Base-by-base conservation (phyloP, 2,329 filamentous ascomycete species). In the Bipolaris victoriae region DNA sequence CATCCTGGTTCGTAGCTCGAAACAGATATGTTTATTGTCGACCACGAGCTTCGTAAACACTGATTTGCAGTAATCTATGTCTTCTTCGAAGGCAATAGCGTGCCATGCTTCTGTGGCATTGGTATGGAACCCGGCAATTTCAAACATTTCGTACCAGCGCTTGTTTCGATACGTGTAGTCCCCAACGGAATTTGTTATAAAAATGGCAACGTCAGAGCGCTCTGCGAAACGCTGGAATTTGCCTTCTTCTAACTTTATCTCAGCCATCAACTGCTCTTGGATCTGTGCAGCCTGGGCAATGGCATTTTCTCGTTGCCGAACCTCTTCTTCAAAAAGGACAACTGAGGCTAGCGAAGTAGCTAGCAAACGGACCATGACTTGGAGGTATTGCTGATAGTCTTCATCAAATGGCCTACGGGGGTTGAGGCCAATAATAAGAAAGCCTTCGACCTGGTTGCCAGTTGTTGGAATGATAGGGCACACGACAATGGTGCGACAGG, bases 91-190 rank as follows among this genome's bases (percentile, higher is more conserved):
- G 4, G 62, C 66, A 7, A 73, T 61, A 10, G 46, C 48, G 0
- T 49, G 11, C 72, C 69, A 69, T 7, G 62, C 52, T 16, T 47
- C 53, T 1, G 64, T 60, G 29, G 73, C 64, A 22, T 65, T 57
- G 20, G 33, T 48, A 10, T 58, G 55, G 10, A 59, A 46, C 13
- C 49, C 52, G 10, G 65, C 62, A 4, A 64, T 31, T 26, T 65
- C 60, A 48, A 78, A 70, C 41, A 78, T 69, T 1, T 76, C 71
- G 41, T 57, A 72, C 68, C 77, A 81, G 3, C 71, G 66, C 44
- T 79, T 70, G 47, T 81, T 81, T 6, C 76, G 67, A 56, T 80
- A 79, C 0, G 76, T 66, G 13, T 76, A 74, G 7, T 61, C 63
- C 2, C 79, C 77, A 16, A 67, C 52, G 5, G 68, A 55, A 16